phyloP scores from a whole-genome alignment of 1,284 basidiomycete genomes.

The Ustilago lituana region DNA sequence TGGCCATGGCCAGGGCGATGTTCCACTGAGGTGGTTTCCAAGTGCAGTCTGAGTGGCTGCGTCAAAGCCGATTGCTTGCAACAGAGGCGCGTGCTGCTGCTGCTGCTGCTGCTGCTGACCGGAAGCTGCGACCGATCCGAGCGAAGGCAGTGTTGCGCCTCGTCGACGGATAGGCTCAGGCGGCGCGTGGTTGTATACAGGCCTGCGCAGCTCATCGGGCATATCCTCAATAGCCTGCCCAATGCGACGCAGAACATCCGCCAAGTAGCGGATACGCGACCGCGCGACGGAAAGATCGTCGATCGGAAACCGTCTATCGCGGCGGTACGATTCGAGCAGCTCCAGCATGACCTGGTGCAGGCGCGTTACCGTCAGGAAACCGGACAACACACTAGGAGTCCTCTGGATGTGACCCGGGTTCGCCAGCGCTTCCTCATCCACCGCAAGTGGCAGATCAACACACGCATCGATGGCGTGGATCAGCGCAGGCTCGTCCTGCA shows the following conservation, averaged over 20 bases:
- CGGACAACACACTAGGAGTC: conserved; percentile 36
- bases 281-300: conserved; percentile 22
- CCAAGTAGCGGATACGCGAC: conserved; percentile 33
- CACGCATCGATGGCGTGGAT: conserved; percentile 49
- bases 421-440: conserved; percentile 47
- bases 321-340: conserved; percentile 43
- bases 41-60: conserved; percentile 27
- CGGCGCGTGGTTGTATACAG: conserved; percentile 32
- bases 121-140: conserved; percentile 10
- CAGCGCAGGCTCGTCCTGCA: conserved; percentile 49
- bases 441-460: conserved; percentile 45
- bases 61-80: conserved; percentile 44
- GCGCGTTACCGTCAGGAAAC: conserved; percentile 45
- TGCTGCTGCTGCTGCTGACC: conserved; percentile 13
- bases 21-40: conserved; percentile 26
- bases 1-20: conserved; percentile 42
- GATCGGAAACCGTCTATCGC: conserved; percentile 42
- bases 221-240: conserved; percentile 35
- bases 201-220: conserved; percentile 42
- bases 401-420: conserved; percentile 20
- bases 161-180: conserved; percentile 20
- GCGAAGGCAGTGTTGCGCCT: conserved; percentile 17
- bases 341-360: conserved; percentile 51
- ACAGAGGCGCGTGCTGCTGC: conserved; percentile 12
- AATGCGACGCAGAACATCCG: conserved; percentile 24